Evolutionary conservation across 371 early-diverging fungal species (phyloP).

Genomic region (Cokeromyces recurvatus): DNA sequence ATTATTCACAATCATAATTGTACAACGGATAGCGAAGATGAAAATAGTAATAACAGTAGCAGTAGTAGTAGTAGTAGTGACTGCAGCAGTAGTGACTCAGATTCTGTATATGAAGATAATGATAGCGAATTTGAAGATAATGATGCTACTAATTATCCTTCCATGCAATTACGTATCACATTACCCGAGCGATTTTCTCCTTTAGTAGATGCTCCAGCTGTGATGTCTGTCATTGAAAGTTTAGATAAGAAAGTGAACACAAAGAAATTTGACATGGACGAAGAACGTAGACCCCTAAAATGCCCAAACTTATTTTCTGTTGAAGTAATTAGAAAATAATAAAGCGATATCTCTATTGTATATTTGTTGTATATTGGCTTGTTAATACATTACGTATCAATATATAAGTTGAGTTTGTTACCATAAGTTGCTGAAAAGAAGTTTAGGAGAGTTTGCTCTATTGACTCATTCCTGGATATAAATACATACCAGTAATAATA

Average conservation of each 20-base stretch:
- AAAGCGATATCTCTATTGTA: no score
- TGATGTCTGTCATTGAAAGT: conserved; percentile 29
- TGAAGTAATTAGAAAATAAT: not conserved
- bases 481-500: no score
- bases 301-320: conserved; percentile 20
- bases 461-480: no score
- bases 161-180: conserved; percentile 14
- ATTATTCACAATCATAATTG: not conserved
- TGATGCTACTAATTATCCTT: conserved; percentile 9
- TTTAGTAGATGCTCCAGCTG: conserved; percentile 20
- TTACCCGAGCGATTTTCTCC: conserved; percentile 13
- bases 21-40: not conserved
- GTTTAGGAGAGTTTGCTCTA: no score
- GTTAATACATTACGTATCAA: no score
- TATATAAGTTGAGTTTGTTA: no score
- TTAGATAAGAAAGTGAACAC: conserved; percentile 23
- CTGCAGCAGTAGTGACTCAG: not conserved
- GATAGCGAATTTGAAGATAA: conserved; percentile 3
- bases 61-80: conserved; percentile 6
- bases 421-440: no score
- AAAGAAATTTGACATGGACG: conserved; percentile 26
- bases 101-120: conserved; percentile 5
- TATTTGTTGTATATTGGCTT: no score
- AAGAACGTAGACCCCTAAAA: conserved; percentile 16
- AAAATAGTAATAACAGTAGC: not conserved